Evolutionary conservation across 2,329 filamentous ascomycete genomes (phyloP).

Genomic region (Plenodomus biglobosus): DNA sequence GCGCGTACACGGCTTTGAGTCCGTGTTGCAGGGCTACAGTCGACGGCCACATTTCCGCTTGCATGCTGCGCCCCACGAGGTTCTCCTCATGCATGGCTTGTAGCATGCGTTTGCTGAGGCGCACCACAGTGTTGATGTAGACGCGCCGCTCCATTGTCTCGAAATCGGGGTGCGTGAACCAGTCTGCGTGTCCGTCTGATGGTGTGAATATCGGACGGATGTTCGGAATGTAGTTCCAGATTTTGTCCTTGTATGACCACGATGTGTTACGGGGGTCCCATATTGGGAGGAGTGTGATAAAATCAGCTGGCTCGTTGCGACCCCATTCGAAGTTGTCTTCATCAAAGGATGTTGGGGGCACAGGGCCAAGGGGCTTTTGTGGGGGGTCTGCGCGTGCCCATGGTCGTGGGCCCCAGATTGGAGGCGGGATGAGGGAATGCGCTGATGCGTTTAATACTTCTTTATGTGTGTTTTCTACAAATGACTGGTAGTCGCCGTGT

Average conservation of each 20-base stretch:
- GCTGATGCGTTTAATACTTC: conserved; percentile 45
- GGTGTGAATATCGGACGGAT: conserved; percentile 82
- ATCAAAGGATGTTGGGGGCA: conserved; percentile 70
- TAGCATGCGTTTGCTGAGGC: conserved; percentile 78
- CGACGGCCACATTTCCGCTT: conserved; percentile 94
- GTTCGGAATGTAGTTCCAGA: conserved; percentile 52
- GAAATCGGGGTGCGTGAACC: conserved; percentile 55
- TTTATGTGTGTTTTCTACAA: conserved; percentile 48
- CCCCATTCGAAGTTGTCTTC: conserved; percentile 85
- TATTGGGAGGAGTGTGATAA: conserved; percentile 88
- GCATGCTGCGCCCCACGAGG: conserved; percentile 83
- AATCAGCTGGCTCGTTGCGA: conserved; percentile 84
- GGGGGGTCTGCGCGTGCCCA: conserved; percentile 57
- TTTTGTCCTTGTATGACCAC: conserved; percentile 62
- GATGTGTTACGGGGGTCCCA: conserved; percentile 87
- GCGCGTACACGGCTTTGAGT: conserved; percentile 86
- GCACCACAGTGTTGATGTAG: conserved; percentile 84
- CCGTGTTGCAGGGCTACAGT: conserved; percentile 88
- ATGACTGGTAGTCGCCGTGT: conserved; percentile 54
- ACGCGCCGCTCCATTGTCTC: conserved; percentile 67
- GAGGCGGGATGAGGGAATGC: conserved; percentile 51
- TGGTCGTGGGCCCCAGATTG: conserved; percentile 82
- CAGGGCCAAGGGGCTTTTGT: conserved; percentile 76
- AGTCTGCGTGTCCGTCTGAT: conserved; percentile 66
- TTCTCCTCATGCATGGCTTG: conserved; percentile 91